These are phyloP conservation scores for Gymnopilus junonius DNA, from an alignment of 768 basidiomycete species.

Conservation along the genomic window DNA sequence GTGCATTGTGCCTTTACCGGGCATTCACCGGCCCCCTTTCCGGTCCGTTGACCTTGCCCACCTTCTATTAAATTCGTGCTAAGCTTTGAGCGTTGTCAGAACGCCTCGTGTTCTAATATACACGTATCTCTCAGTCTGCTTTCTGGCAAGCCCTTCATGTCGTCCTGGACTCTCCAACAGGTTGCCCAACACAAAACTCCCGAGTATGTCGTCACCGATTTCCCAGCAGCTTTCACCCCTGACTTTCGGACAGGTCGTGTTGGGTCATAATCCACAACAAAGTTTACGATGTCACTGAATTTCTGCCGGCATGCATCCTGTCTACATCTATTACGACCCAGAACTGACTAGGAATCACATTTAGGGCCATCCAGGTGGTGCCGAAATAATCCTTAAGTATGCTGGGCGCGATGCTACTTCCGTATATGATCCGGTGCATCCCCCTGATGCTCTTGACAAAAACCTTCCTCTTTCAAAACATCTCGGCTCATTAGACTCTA, in stretches of 20 bases:
- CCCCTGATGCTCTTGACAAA: conserved; percentile 77
- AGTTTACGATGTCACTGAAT: conserved; percentile 89
- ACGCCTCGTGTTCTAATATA: conserved; percentile 10
- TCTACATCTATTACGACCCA: neutral
- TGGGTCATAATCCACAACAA: conserved; percentile 83
- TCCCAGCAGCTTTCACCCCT: conserved; percentile 7
- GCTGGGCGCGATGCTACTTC: conserved; percentile 85
- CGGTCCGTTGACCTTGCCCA: neutral
- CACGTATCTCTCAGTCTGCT: conserved; percentile 4
- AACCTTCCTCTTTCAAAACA: conserved; percentile 73
- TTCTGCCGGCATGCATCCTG: conserved; percentile 55
- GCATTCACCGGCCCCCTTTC: neutral
- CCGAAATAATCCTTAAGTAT: conserved; percentile 80
- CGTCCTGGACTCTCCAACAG: conserved; percentile 55
- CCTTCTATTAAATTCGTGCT: neutral
- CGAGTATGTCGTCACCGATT: conserved; percentile 39
- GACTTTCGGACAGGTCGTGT: conserved; percentile 56
- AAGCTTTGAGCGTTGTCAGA: neutral
- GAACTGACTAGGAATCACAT: neutral
- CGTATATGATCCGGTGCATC: conserved; percentile 83
- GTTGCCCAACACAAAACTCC: conserved; percentile 62
- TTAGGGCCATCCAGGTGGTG: conserved; percentile 82
- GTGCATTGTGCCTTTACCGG: conserved; percentile 21
- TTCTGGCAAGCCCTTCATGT: conserved; percentile 32
- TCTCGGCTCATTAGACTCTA: conserved; percentile 64